Evolutionary conservation across 176 grass and related monocot genomes (phyloP).

Genomic region (Puccinellia tenuiflora): DNA sequence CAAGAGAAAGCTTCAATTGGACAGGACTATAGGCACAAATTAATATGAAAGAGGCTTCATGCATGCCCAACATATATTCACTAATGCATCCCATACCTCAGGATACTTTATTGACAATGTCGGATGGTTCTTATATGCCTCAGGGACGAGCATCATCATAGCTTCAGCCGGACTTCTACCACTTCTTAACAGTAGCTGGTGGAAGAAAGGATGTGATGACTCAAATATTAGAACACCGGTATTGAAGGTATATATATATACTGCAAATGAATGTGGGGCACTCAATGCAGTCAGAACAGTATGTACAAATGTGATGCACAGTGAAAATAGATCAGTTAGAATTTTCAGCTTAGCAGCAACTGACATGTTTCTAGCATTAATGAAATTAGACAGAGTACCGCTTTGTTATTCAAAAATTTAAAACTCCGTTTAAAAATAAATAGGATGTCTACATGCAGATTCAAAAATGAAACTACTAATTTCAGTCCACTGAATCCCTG

Average conservation of each 20-base stretch:
- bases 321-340: not conserved
- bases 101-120: constrained; percentile 96
- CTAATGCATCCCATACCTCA: constrained; percentile 51
- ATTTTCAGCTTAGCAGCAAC: not conserved
- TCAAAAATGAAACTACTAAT: not conserved
- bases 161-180: constrained; percentile 92
- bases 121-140: constrained; percentile 99
- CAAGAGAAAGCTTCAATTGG: constrained; percentile 27
- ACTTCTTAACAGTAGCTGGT: constrained; percentile 85
- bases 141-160: constrained; percentile 97
- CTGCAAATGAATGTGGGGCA: not conserved
- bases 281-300: not conserved
- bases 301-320: not conserved
- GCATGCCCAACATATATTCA: constrained; percentile 5
- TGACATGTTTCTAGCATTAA: constrained; percentile 2
- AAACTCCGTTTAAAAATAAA: not conserved
- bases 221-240: constrained; percentile 16
- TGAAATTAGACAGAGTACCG: not conserved
- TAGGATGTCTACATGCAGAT: not conserved
- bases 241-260: constrained; percentile 11
- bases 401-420: not conserved
- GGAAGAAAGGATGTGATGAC: constrained; percentile 29
- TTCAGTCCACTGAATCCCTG: not conserved
- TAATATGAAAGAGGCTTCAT: constrained; percentile 17
- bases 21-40: constrained; percentile 2